Conservation (phyloP, 352 stramenopile species). For the Pythium apleroticum region DNA sequence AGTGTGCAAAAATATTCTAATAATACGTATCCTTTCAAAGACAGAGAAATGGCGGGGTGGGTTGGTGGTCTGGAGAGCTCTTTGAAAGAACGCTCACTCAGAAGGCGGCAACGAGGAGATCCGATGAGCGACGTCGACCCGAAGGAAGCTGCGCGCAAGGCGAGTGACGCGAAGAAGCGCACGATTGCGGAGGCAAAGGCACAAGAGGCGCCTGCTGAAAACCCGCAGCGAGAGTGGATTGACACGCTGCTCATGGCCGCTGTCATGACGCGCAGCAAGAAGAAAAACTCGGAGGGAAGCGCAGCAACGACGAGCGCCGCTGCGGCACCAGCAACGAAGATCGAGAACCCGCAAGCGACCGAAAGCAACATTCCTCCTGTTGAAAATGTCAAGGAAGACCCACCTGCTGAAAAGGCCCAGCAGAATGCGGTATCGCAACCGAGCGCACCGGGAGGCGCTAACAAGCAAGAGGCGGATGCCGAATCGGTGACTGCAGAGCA, state of each 20-base stretch:
- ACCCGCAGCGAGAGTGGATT: slow-evolving; percentile 76
- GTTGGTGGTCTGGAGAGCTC: slow-evolving; percentile 22
- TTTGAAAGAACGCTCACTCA: slow-evolving; percentile 21
- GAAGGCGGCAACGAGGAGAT: slow-evolving; percentile 16
- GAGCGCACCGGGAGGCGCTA: not conserved
- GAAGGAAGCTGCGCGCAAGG: slow-evolving; percentile 17
- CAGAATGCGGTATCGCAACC: slow-evolving; percentile 6
- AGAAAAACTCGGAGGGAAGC: slow-evolving; percentile 23
- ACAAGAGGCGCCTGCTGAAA: slow-evolving; percentile 11
- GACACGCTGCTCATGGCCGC: slow-evolving; percentile 76
- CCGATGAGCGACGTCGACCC: slow-evolving; percentile 24
- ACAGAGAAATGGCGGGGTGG: slow-evolving; percentile 23
- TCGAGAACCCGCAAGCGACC: not conserved
- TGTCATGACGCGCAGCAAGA: slow-evolving; percentile 69
- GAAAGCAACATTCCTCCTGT: not conserved
- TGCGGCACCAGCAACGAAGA: slow-evolving; percentile 2
- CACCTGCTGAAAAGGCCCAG: not conserved
- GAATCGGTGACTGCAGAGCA: slow-evolving; percentile 9
- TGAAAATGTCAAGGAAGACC: not conserved
- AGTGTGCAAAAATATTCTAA: not conserved
- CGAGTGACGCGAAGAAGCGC: slow-evolving; percentile 22
- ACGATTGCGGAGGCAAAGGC: not conserved
- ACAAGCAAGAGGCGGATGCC: not conserved
- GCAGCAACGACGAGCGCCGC: not conserved
- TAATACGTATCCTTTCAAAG: slow-evolving; percentile 10